Evolutionary conservation across 2,329 filamentous ascomycete species (phyloP), one percentile per base, ranked within the genome.

Genomic region (Zymoseptoria crescenta): DNA sequence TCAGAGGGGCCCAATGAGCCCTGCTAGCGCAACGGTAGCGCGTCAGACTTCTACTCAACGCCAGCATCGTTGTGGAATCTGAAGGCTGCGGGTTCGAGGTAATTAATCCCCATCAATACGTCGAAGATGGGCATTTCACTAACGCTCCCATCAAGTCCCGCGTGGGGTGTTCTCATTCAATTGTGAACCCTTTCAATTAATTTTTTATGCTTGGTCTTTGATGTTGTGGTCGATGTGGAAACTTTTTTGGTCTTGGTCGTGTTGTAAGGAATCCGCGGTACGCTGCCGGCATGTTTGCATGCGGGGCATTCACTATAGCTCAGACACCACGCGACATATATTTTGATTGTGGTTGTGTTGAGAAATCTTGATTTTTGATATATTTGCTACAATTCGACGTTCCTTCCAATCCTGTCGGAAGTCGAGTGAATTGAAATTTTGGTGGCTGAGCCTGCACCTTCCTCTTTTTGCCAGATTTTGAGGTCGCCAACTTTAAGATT

Each of bases 21-120:
- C 57, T 63, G 69, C 69, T 71, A 65, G 68, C 69, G 68, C 68
- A 70, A 70, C 70, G 67, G 69, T 72, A 72, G 70, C 70, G 70
- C 70, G 70, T 68, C 62, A 71, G 70, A 72, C 70, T 72, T 72
- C 70, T 72, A 72, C 52, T 13, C 41, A 8, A 49, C 13, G 56
- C 20, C 27, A 58, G 58, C 13, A 4, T 4, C 24, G 24, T 24
- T 24, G 24, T 4, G 24, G 24, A 4, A 69, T 69, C 65, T 69
- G 62, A 64, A 68, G 67, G 68, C 62, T 70, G 66, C 61, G 66
- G 61, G 67, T 66, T 67, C 63, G 64, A 68, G 57, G 35, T 41
- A 54, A 54, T 3, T 24, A 24, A 4, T n/a, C 24, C 24, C 24
- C 24, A 24, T 24, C 24, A 24, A 24, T 2, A 24, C 4, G 4